phyloP scores from a whole-genome alignment of 352 stramenopile species.

The Phytophthora nicotianae region DNA sequence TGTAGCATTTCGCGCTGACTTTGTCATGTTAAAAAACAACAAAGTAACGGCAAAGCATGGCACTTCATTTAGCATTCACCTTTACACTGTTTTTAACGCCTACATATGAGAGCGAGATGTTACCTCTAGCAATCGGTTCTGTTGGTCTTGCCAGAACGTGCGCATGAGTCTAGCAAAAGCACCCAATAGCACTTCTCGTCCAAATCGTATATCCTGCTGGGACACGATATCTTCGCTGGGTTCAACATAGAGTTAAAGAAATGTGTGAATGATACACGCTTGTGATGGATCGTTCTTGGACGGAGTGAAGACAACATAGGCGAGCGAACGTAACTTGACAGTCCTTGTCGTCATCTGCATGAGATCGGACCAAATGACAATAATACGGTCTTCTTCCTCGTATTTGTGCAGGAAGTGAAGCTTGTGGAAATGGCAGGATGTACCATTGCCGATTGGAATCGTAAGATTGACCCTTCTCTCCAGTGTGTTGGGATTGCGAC shows the following conservation, averaged over 20 bases:
- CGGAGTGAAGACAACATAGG: constrained; percentile 14
- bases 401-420: constrained; percentile 26
- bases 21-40: too few relatives aligned
- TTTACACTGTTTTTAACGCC: too few relatives aligned
- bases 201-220: constrained; percentile 7
- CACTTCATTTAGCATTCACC: too few relatives aligned
- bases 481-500: constrained; percentile 14
- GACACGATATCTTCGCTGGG: not conserved
- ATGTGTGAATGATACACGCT: constrained; percentile 15
- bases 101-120: too few relatives aligned
- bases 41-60: too few relatives aligned
- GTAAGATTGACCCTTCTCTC: constrained; percentile 1
- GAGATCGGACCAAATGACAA: constrained; percentile 24
- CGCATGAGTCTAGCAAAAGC: constrained; percentile 11
- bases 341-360: constrained; percentile 19
- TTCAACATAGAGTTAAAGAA: constrained; percentile 19
- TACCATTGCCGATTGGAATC: not conserved
- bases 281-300: constrained; percentile 1
- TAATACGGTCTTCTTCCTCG: constrained; percentile 12
- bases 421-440: constrained; percentile 13
- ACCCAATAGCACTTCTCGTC: constrained; percentile 17
- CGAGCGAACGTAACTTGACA: constrained; percentile 4
- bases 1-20: too few relatives aligned
- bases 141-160: constrained; percentile 22
- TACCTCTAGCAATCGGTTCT: constrained; percentile 19